Evolutionary conservation across 805 yeast genomes (phyloP).

Genomic region (Monosporozyma aerobia): DNA sequence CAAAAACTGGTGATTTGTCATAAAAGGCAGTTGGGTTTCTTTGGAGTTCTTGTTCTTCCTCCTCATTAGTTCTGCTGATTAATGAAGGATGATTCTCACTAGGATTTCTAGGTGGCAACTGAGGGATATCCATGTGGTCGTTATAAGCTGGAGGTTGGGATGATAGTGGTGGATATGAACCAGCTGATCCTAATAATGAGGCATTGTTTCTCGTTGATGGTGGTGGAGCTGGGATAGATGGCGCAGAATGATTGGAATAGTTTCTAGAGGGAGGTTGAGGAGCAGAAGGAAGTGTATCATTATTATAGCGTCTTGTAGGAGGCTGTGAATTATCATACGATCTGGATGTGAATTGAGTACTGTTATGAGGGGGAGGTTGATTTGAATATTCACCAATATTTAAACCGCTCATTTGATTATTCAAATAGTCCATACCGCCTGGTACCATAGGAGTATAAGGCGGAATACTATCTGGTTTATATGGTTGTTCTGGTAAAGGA

Average conservation of each 20-base stretch:
- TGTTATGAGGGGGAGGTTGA: background rate
- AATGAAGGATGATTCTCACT: slow-evolving; percentile 12
- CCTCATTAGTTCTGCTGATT: slow-evolving; percentile 5
- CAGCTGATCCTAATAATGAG: background rate
- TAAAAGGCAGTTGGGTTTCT: slow-evolving; percentile 36
- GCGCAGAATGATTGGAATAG: background rate
- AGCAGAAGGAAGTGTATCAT: too few species aligned
- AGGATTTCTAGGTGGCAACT: background rate
- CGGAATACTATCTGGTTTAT: background rate
- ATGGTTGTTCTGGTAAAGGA: slow-evolving; percentile 7
- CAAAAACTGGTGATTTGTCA: slow-evolving; percentile 42
- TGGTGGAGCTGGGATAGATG: background rate
- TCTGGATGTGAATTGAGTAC: background rate
- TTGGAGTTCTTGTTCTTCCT: slow-evolving; percentile 19
- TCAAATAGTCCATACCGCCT: background rate
- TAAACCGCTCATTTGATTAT: background rate
- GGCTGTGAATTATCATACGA: background rate
- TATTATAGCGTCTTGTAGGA: background rate
- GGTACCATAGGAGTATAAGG: background rate
- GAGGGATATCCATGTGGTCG: background rate
- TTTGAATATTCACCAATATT: background rate
- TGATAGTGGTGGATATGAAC: background rate
- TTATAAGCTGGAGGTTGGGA: background rate
- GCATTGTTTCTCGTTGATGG: background rate
- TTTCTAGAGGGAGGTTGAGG: slow-evolving; percentile 8